Percentiles rank a stretch among this genome's conserved stretches.
Evolutionary conservation across 2,329 filamentous ascomycete species (phyloP).

Genomic region (Grosmannia serpens): DNA sequence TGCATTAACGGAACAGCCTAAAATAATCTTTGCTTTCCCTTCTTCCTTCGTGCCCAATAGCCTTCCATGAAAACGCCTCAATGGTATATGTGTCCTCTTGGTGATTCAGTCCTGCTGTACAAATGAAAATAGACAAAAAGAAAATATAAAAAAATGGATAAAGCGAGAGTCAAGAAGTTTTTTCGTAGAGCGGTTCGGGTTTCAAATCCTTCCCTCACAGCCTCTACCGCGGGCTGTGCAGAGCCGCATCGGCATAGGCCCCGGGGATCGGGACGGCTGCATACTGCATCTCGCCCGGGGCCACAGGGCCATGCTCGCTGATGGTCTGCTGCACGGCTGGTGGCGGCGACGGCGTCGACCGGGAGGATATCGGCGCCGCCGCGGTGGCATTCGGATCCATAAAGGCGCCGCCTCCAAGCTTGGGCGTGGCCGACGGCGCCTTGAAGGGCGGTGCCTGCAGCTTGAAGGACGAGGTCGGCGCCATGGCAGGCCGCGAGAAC

Average conservation of each 20-base stretch:
- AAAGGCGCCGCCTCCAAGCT: slow-evolving; percentile 52
- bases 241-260: slow-evolving; percentile 53
- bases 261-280: slow-evolving; percentile 81
- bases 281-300: slow-evolving; percentile 74
- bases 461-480: slow-evolving; percentile 50
- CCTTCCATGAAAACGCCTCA: not conserved
- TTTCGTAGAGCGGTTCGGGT: not conserved
- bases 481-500: slow-evolving; percentile 34
- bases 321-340: slow-evolving; percentile 29
- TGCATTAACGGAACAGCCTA: not conserved
- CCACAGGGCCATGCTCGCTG: slow-evolving; percentile 55
- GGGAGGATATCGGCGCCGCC: slow-evolving; percentile 4
- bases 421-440: slow-evolving; percentile 67
- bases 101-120: slow-evolving; percentile 7
- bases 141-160: slow-evolving; percentile 1
- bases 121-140: slow-evolving; percentile 6
- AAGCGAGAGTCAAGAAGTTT: slow-evolving; percentile 13
- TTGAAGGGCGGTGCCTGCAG: slow-evolving; percentile 76
- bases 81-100: slow-evolving; percentile 1
- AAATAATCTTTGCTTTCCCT: not conserved
- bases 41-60: not conserved
- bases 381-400: slow-evolving; percentile 10
- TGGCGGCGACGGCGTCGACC: slow-evolving; percentile 9
- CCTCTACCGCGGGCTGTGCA: slow-evolving; percentile 34
- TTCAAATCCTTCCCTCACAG: not conserved